These are phyloP conservation scores for Penicillium robsamsonii DNA, from an alignment of 495 filamentous ascomycete genomes.

Conservation along the genomic window DNA sequence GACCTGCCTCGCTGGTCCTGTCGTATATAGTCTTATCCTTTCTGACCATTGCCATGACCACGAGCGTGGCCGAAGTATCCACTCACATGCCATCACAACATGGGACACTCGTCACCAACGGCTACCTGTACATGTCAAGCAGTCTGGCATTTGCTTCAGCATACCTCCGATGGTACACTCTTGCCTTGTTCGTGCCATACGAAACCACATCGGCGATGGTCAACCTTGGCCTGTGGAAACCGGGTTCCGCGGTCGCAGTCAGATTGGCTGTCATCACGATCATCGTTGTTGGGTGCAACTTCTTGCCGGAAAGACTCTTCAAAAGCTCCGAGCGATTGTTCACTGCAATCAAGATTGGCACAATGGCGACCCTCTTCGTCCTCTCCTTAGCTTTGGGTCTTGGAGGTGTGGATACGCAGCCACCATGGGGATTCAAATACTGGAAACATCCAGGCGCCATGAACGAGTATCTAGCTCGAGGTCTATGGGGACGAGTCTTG, in stretches of 20 bases:
- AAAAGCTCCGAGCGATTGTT: slow-evolving; percentile 79
- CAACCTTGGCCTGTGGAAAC: slow-evolving; percentile 76
- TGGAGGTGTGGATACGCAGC: slow-evolving; percentile 61
- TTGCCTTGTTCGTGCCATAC: slow-evolving; percentile 64
- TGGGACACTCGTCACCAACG: slow-evolving; percentile 58
- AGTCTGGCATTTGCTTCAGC: slow-evolving; percentile 57
- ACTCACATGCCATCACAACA: slow-evolving; percentile 54
- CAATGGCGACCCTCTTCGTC: slow-evolving; percentile 69
- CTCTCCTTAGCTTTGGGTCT: slow-evolving; percentile 67
- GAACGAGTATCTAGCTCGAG: slow-evolving; percentile 57
- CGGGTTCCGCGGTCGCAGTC: slow-evolving; percentile 55
- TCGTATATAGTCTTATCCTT: slow-evolving; percentile 49
- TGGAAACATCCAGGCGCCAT: slow-evolving; percentile 75
- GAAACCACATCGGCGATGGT: slow-evolving; percentile 85
- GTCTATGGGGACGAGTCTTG: slow-evolving; percentile 61
- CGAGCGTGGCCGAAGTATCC: slow-evolving; percentile 61
- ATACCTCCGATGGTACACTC: slow-evolving; percentile 56
- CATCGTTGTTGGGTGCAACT: slow-evolving; percentile 68
- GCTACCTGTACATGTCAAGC: slow-evolving; percentile 49
- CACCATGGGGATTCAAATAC: slow-evolving; percentile 72
- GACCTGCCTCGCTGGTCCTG: slow-evolving; percentile 39
- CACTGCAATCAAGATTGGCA: slow-evolving; percentile 74
- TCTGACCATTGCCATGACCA: slow-evolving; percentile 60
- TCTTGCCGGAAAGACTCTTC: slow-evolving; percentile 75
- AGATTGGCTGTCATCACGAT: slow-evolving; percentile 72